Conservation (phyloP, 2,329 filamentous ascomycete species). For the Fusarium sp. region DNA sequence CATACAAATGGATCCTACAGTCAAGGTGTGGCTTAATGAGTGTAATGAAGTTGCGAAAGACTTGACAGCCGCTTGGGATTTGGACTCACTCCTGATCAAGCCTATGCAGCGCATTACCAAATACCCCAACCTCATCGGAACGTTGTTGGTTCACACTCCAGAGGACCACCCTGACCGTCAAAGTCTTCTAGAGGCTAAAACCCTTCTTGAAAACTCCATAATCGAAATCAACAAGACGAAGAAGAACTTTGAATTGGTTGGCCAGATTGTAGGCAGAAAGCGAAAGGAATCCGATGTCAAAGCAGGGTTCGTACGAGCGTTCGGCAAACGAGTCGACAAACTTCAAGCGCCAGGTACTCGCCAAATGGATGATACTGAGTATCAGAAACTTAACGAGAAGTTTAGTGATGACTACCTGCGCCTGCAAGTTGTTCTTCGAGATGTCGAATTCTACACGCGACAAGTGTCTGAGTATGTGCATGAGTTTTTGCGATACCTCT, state of each 20-base stretch:
- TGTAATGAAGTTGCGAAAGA: slow-evolving; percentile 94
- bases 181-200: slow-evolving; percentile 66
- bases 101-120: slow-evolving; percentile 95
- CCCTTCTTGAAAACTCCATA: slow-evolving; percentile 71
- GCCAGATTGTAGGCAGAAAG: slow-evolving; percentile 86
- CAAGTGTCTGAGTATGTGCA: slow-evolving; percentile 82
- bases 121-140: slow-evolving; percentile 86
- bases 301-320: slow-evolving; percentile 85
- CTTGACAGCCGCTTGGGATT: slow-evolving; percentile 91
- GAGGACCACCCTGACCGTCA: slow-evolving; percentile 84
- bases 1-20: slow-evolving; percentile 72
- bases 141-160: slow-evolving; percentile 82
- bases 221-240: slow-evolving; percentile 95
- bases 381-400: slow-evolving; percentile 82
- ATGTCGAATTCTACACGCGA: slow-evolving; percentile 93
- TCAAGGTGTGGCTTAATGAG: slow-evolving; percentile 88
- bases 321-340: slow-evolving; percentile 89
- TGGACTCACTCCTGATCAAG: slow-evolving; percentile 97
- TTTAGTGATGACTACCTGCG: slow-evolving; percentile 94
- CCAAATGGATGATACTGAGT: slow-evolving; percentile 81
- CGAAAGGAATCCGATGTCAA: slow-evolving; percentile 90
- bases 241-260: slow-evolving; percentile 92
- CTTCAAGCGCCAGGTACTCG: slow-evolving; percentile 71
- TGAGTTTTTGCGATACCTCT: slow-evolving; percentile 82
- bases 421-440: slow-evolving; percentile 89